Conservation (phyloP, 2,329 filamentous ascomycete genomes). For the Cercospora nicotianae region DNA sequence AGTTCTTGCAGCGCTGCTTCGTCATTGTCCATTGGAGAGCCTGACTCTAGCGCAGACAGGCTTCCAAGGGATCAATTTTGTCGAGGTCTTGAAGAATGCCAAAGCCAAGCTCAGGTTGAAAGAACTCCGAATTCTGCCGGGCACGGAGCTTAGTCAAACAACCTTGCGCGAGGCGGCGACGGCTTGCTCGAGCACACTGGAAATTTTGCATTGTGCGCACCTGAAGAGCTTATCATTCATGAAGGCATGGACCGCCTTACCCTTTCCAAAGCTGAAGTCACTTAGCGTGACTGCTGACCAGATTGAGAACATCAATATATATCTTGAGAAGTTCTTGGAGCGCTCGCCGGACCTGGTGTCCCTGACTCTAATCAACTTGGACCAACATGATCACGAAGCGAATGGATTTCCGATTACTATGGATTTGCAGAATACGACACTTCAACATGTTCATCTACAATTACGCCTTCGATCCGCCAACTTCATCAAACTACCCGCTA, state of each 20-base stretch:
- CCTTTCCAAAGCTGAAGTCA: slow-evolving; percentile 6
- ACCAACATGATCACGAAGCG: neutral
- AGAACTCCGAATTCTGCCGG: slow-evolving; percentile 20
- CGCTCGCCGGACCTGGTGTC: slow-evolving; percentile 1
- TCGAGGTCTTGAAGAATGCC: slow-evolving; percentile 21
- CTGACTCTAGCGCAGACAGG: slow-evolving; percentile 40
- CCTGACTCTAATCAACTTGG: slow-evolving; percentile 9
- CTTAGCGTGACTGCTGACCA: slow-evolving; percentile 8
- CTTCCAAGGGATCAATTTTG: slow-evolving; percentile 25
- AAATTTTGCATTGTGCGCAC: slow-evolving; percentile 11
- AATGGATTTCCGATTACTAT: neutral
- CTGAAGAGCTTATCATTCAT: slow-evolving; percentile 7
- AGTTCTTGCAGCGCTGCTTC: slow-evolving; percentile 41
- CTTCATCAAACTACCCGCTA: slow-evolving; percentile 14
- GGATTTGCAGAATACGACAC: slow-evolving; percentile 11
- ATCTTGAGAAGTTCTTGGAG: slow-evolving; percentile 4
- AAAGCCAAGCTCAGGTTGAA: slow-evolving; percentile 22
- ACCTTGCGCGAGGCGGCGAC: slow-evolving; percentile 5
- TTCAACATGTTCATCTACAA: slow-evolving; percentile 14
- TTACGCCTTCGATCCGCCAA: neutral
- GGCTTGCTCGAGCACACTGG: slow-evolving; percentile 6
- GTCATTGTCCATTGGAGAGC: slow-evolving; percentile 38
- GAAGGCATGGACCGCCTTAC: neutral
- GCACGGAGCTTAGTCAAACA: slow-evolving; percentile 23
- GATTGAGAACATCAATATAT: neutral